Base-by-base conservation (phyloP, 148 eudicot species). In the Cornus suecica region DNA sequence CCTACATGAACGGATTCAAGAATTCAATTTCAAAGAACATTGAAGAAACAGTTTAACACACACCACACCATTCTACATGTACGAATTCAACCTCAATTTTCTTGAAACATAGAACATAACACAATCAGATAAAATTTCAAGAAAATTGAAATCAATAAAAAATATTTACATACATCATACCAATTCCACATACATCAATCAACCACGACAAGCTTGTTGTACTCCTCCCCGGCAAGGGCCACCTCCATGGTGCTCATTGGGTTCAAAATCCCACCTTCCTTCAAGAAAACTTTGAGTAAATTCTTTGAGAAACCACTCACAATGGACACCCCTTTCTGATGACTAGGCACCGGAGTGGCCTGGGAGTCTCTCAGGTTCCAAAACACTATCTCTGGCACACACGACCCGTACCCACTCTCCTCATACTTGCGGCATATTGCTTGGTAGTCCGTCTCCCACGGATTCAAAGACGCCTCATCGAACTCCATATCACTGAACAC, bases 301-400 rank as follows among this genome's bases (percentile, higher is more conserved):
- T 88, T 88, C 84, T 88, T 88, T 0, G 86, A 84, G 54, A 84
- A 86, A 48, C 89, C 89, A 48, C 86, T 86, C 29, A 86, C 87
- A 60, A 88, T 79, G 4, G 85, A 85, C 48, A 82, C 88, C 63
- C 88, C 88, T 25, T 66, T 66, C 77, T 86, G 80, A 58, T 72
- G 66, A 13, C 79, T 76, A 1, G 77, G 76, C 24, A 84, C 88
- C 1, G 86, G 91, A 10, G 89, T 86, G 0, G 87, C 81, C 23
- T 3, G 18, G 13, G 87, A 88, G 77, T 84, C 79, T 26, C 87
- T 77, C 65, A 83, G 54, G 66, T 88, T 88, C 87, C 88, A 85
- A 51, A 88, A 88, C 62, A 83, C 78, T 6, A 83, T 79, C 31
- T 80, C 80, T 32, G 80, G 76, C 16, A 74, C 81, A 2, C 88